Percentiles rank a stretch among this genome's conserved stretches.
phyloP scores from a whole-genome alignment of 345 rosid species.

The Eucalyptus curtisii region DNA sequence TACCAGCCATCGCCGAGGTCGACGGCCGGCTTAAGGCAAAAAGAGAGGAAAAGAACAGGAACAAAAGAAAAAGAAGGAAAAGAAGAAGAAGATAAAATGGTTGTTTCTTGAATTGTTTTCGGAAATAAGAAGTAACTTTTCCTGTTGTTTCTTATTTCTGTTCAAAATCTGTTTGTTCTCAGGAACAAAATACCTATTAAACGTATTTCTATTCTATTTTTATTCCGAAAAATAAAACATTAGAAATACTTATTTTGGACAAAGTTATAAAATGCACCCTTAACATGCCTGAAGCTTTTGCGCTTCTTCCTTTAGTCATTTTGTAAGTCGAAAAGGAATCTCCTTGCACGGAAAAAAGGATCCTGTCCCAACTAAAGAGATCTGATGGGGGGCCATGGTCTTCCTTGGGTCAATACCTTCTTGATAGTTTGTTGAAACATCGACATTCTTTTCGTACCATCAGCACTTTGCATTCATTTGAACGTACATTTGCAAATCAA shows the following conservation, averaged over 20 bases:
- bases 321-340: neutral
- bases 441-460: too few relatives aligned
- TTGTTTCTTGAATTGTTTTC: too few relatives aligned
- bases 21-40: too few relatives aligned
- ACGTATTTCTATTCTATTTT: rapidly evolving
- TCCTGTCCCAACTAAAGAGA: neutral
- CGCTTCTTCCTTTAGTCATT: neutral
- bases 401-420: neutral
- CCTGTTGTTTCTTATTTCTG: rapidly evolving
- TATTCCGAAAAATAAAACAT: too few relatives aligned
- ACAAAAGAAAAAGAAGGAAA: rapidly evolving
- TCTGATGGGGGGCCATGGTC: neutral
- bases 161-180: too few relatives aligned
- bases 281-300: neutral
- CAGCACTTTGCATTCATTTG: neutral
- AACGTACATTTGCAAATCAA: neutral
- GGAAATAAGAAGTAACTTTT: too few relatives aligned
- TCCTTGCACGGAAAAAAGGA: neutral
- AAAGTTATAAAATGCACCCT: too few relatives aligned
- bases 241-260: too few relatives aligned
- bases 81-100: too few relatives aligned
- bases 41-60: too few relatives aligned
- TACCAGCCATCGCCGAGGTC: too few relatives aligned
- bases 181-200: too few relatives aligned
- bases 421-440: neutral